Percentiles rank a stretch among this genome's conserved stretches.
phyloP scores from a whole-genome alignment of 257 asterid species.

The Rauvolfia tetraphylla region DNA sequence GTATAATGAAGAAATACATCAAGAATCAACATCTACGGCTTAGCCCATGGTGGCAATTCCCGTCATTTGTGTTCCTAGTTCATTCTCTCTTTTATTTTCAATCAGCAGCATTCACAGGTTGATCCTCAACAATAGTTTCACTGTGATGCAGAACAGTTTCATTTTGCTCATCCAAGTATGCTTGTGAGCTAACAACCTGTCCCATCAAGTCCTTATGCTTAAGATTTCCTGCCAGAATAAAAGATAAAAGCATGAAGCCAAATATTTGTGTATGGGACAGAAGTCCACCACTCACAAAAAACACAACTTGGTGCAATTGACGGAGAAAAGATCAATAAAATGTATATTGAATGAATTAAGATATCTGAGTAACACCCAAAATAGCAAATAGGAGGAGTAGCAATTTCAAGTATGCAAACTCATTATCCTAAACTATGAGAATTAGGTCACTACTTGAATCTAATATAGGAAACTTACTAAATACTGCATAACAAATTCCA shows the following conservation, averaged over 20 bases:
- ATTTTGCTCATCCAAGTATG: constrained; percentile 52
- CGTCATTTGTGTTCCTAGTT: not conserved
- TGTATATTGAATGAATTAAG: not conserved
- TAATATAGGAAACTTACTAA: not conserved
- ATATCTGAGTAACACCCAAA: not conserved
- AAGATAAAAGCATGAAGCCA: constrained; percentile 6
- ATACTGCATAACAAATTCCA: not conserved
- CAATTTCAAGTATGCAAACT: no score
- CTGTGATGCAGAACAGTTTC: constrained; percentile 30
- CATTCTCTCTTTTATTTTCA: constrained; percentile 6
- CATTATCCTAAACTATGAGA: not conserved
- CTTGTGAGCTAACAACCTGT: constrained; percentile 83
- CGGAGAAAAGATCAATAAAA: not conserved
- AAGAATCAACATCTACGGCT: not conserved
- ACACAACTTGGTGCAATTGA: not conserved
- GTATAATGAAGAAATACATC: not conserved
- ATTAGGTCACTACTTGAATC: not conserved
- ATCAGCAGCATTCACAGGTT: constrained; percentile 22
- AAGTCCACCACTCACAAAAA: not conserved
- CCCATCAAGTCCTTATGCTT: constrained; percentile 87
- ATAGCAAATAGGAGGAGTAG: not conserved
- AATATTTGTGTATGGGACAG: not conserved
- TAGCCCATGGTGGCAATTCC: not conserved
- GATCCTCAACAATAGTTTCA: constrained; percentile 33
- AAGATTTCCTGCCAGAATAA: constrained; percentile 61